A percentile compares a stretch with the other conserved stretches of the same genome.
These are phyloP conservation scores for Monosporozyma unispora DNA, from an alignment of 805 yeast species.

Conservation along the genomic window DNA sequence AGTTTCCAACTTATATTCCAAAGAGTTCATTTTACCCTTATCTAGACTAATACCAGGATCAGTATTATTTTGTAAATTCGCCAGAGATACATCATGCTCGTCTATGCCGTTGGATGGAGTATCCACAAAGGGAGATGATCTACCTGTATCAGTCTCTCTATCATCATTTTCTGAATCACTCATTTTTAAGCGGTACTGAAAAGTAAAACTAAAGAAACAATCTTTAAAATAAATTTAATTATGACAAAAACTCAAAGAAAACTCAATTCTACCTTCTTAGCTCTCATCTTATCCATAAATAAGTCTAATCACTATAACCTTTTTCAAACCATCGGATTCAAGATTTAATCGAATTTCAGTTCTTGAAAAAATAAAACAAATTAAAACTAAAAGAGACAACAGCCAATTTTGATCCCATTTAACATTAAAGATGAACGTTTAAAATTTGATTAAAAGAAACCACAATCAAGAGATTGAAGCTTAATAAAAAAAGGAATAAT, in stretches of 20 bases:
- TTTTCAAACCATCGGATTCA: background rate
- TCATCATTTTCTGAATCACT: background rate
- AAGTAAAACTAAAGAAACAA: background rate
- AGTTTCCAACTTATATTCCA: constrained; percentile 33
- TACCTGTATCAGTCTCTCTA: constrained; percentile 15
- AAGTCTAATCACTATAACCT: background rate
- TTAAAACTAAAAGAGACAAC: background rate
- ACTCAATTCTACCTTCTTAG: background rate
- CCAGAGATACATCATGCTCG: background rate
- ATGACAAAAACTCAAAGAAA: background rate
- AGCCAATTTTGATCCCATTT: background rate
- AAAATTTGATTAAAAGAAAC: background rate
- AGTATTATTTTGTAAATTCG: background rate
- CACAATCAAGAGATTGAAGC: background rate
- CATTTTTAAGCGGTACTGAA: background rate
- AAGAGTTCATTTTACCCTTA: constrained; percentile 4
- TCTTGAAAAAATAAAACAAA: background rate
- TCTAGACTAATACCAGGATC: background rate
- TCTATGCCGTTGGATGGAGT: constrained; percentile 16
- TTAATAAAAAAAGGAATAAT: background rate
- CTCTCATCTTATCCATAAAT: background rate
- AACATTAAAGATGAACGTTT: background rate
- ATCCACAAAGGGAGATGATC: constrained; percentile 34
- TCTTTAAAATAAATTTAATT: background rate
- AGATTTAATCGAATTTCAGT: background rate